Conservation (phyloP, 331 rosid genomes). For the Malus hybrid region DNA sequence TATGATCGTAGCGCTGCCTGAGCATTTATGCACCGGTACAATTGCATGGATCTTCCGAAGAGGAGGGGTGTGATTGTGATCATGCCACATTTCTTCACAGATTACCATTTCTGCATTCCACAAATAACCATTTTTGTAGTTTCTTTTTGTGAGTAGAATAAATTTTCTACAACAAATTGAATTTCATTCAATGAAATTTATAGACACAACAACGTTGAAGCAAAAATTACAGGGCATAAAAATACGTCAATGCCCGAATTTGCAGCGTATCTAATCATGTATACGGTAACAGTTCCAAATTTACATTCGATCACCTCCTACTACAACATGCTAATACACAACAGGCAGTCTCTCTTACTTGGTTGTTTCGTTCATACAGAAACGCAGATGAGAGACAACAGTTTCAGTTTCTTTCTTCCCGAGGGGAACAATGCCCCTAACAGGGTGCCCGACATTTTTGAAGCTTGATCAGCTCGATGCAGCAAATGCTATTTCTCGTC, state of each 20-base stretch:
- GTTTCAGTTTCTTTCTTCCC: slow-evolving; percentile 27
- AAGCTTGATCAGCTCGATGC: slow-evolving; percentile 17
- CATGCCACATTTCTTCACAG: neutral
- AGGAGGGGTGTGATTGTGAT: no score
- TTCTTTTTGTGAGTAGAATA: neutral
- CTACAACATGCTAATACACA: slow-evolving; percentile 38
- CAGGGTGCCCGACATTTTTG: slow-evolving; percentile 16
- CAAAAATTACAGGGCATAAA: slow-evolving; percentile 29
- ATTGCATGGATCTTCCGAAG: no score
- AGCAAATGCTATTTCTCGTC: slow-evolving; percentile 37
- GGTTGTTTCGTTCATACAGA: slow-evolving; percentile 16
- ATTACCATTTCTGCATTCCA: neutral
- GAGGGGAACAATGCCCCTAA: slow-evolving; percentile 17
- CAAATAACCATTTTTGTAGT: neutral
- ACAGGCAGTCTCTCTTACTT: slow-evolving; percentile 22
- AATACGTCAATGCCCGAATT: slow-evolving; percentile 22
- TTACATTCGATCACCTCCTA: slow-evolving; percentile 49
- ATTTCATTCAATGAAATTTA: slow-evolving; percentile 3
- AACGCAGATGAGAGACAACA: slow-evolving; percentile 7
- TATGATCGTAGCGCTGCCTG: no score
- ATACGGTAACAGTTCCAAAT: slow-evolving; percentile 21
- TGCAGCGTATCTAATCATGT: slow-evolving; percentile 24
- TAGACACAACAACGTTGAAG: slow-evolving; percentile 5
- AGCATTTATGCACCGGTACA: no score
- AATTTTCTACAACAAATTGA: neutral